Evolutionary conservation across 352 stramenopile genomes (phyloP).

Genomic region (Pythium aquatile): DNA sequence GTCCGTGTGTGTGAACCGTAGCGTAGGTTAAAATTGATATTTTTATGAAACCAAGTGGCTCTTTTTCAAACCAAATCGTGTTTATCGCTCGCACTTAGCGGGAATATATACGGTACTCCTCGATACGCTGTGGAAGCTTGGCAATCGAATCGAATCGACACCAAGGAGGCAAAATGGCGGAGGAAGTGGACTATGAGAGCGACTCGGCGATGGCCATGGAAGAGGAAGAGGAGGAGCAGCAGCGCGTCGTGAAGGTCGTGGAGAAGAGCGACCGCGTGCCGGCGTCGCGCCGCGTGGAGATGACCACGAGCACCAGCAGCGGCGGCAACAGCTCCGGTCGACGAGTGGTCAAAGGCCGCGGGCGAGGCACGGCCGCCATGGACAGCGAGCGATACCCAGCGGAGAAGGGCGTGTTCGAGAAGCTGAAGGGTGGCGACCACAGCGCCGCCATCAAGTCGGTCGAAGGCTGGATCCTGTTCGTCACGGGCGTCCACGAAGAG

Average conservation of each 20-base stretch:
- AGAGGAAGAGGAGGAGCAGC: conserved; percentile 54
- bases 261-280: conserved; percentile 2
- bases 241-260: conserved; percentile 26
- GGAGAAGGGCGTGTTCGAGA: conserved; percentile 79
- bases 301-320: conserved; percentile 9
- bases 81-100: conserved; percentile 7
- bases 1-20: background rate
- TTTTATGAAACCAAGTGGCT: background rate
- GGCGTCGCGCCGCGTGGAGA: conserved; percentile 23
- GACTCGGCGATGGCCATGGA: conserved; percentile 84
- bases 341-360: conserved; percentile 67
- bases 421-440: conserved; percentile 50
- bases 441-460: conserved; percentile 78
- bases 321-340: conserved; percentile 11
- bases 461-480: conserved; percentile 97
- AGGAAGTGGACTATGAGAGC: conserved; percentile 88
- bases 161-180: conserved; percentile 47
- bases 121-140: background rate
- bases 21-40: conserved; percentile 4
- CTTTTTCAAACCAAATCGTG: background rate
- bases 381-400: conserved; percentile 68
- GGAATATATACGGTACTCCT: background rate
- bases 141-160: conserved; percentile 1
- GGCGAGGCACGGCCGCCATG: conserved; percentile 62
- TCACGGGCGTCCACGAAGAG: conserved; percentile 95